Evolutionary conservation across 2,329 filamentous ascomycete species (phyloP), one percentile per base, ranked within the genome.

Genomic region (Mycosphaerelloides madeirae): DNA sequence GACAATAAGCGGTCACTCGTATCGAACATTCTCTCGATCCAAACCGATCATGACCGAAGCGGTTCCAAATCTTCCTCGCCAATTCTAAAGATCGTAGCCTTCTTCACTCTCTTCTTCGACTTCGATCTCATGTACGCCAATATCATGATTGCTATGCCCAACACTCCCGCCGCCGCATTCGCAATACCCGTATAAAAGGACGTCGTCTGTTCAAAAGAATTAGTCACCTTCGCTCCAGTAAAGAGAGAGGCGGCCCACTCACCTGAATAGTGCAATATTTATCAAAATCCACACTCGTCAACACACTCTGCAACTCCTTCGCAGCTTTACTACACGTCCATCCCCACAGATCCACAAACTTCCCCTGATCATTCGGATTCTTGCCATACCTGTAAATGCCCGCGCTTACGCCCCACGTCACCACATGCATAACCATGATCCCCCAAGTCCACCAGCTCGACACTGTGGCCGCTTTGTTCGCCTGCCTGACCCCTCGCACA

Each of bases 271-370:
- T 58, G 42, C 68, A 70, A 48, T 60, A 67, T 34, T 34, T 44
- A 7, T 60, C 44, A 44, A 69, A 69, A 34, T 68, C 54, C 19
- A 70, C 55, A 37, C 64, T 59, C 3, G 54, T 46, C 46, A 71
- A 65, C n/a, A 63, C 60, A 34, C 57, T 53, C 54, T 70, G 68
- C 13, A 70, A 61, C 43, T 53, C 56, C 37, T 57, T 38, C 29
- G 68, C 68, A 1, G 53, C 52, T 2, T 46, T 29, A 53, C 58
- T 62, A 46, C 65, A 69, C 19, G 61, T 67, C 68, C 68, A 71
- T 0, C 68, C 68, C 68, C 68, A 71, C n/a, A 70, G 52, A 58
- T 70, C 67, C 48, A 61, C 56, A 28, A 54, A 58, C 46, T 64
- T 63, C 4, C 64, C 65, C n/a, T n/a, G n/a, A 45, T 56, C 41